phyloP scores from a whole-genome alignment of 179 eudicot genomes.

The Pouteria campechiana region DNA sequence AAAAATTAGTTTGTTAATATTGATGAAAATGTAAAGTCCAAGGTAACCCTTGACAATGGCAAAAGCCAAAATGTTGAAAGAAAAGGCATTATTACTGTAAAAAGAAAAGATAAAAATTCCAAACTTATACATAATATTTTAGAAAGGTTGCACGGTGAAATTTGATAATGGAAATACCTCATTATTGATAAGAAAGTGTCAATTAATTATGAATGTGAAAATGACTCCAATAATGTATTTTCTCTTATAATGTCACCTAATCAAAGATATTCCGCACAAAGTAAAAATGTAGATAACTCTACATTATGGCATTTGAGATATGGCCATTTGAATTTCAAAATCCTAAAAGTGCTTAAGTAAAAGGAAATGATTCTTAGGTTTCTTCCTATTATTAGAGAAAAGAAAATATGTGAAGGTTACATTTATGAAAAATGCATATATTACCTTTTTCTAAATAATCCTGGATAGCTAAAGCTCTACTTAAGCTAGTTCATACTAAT shows the following conservation, averaged over 20 bases:
- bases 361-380: background rate
- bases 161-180: background rate
- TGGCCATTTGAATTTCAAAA: background rate
- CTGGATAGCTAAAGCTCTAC: slow-evolving; percentile 6
- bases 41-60: background rate
- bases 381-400: background rate
- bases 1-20: background rate
- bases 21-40: background rate
- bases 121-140: too few relatives aligned
- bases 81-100: background rate
- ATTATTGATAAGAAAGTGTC: too few relatives aligned
- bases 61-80: background rate
- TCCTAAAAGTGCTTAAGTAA: background rate
- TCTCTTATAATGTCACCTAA: background rate
- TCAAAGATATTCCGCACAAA: background rate
- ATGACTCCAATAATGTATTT: too few relatives aligned
- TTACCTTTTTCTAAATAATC: slow-evolving; percentile 1
- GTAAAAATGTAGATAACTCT: background rate
- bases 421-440: slow-evolving; percentile 3
- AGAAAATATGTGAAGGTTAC: slow-evolving; percentile 2
- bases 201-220: too few relatives aligned
- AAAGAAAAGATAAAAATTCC: too few relatives aligned
- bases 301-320: too few relatives aligned
- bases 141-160: background rate
- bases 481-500: slow-evolving; percentile 1